Base-by-base conservation (phyloP, 139 green algal genomes). In the Chlamydomonas sp. region DNA sequence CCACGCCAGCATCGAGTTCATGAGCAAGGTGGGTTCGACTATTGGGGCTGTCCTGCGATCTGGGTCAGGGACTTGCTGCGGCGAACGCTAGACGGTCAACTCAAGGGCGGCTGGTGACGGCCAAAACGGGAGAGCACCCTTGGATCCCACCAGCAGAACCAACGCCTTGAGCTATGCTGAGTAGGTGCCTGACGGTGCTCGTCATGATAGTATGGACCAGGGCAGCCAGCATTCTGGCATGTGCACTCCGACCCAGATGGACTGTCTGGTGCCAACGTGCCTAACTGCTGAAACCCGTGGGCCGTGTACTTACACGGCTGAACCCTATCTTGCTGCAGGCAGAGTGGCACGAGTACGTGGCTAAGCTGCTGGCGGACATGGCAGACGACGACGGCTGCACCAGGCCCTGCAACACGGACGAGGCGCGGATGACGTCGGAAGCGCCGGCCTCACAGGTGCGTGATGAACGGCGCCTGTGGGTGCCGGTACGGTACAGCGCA, bases 321-420 rank as follows among this genome's bases (percentile, higher is more conserved):
- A 8, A 31, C 5, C 17, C 31, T 78, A 18, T 16, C 69, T 16
- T 76, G 14, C 69, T 76, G 14, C 77, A 82, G 73, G 80, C 80
- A 71, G 89, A 92, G 71, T 90, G 85, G 89, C 63, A 63, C 31
- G 63, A 59, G 16, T 78, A 89, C 67, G 49, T 85, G 17, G 79
- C 64, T 3, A 20, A 62, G 16, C 77, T 90, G 69, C 75, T 85
- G 79, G 59, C 77, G 14, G 75, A 86, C 64, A 77, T 90, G n/a
- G 20, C 16, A 8, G 67, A 76, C 4, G 67, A 84, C 62, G 71
- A 85, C 78, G 85, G 85, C 49, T 9, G 60, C 61, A 60, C 5
- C 71, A 73, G 3, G 8, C 58, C 12, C 60, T 78, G 58, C 20
- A 58, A 71, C 12, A 60, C 83, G 15, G 83, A 31, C 31, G 62